These are phyloP conservation scores for Grosmannia clavigera DNA, from an alignment of 2,329 filamentous ascomycete genomes.

Conservation along the genomic window DNA sequence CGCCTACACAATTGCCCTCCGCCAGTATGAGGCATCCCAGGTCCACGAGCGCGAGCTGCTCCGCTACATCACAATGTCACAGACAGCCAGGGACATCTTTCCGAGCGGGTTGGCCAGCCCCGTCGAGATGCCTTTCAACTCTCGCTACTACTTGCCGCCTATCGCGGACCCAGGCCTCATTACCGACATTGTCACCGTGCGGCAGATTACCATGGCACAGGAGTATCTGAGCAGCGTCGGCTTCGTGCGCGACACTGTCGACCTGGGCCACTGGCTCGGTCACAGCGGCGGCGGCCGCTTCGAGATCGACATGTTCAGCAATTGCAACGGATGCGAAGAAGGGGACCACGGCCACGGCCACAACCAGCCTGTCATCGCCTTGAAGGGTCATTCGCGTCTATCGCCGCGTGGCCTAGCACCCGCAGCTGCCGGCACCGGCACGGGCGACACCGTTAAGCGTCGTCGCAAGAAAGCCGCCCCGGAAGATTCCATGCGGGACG, in stretches of 20 bases:
- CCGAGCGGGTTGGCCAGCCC: neutral
- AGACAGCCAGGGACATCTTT: neutral
- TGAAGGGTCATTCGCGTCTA: no score
- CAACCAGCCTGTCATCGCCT: no score
- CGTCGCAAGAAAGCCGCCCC: neutral
- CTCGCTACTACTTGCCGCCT: neutral
- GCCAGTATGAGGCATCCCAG: neutral
- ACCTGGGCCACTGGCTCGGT: constrained; percentile 7
- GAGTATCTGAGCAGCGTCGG: constrained; percentile 5
- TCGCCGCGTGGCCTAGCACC: neutral
- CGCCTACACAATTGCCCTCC: neutral
- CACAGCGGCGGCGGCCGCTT: constrained; percentile 6
- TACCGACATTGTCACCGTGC: constrained; percentile 5
- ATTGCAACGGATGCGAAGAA: neutral
- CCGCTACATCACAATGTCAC: neutral
- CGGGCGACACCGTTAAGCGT: neutral
- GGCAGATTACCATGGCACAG: constrained; percentile 3
- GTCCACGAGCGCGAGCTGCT: neutral
- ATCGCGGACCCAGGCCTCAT: neutral
- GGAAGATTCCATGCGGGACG: neutral
- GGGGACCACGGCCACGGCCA: neutral
- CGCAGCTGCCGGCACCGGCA: neutral
- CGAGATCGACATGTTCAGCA: neutral
- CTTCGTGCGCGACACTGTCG: neutral
- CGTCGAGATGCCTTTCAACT: no score